phyloP scores from a whole-genome alignment of 192 early-diverging fungal species.

The Diversispora eburnea region DNA sequence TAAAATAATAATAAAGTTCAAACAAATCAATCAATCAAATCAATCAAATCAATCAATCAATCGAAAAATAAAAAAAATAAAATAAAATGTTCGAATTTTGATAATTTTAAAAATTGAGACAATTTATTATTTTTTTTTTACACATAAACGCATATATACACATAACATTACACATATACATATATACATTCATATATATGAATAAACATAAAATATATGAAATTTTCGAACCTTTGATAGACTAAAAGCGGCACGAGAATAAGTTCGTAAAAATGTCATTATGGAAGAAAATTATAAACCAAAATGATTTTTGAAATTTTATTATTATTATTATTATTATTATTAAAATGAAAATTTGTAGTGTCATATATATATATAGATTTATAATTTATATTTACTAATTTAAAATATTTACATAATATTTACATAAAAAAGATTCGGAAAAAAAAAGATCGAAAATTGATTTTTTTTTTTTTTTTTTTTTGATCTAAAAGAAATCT shows the following conservation, averaged over 20 bases:
- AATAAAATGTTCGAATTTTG: neutral
- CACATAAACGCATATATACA: neutral
- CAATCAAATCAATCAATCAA: neutral
- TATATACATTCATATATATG: neutral
- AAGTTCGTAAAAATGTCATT: neutral
- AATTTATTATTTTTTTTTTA: no score
- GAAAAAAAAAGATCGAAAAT: no score
- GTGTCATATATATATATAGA: no score
- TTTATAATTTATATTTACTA: no score
- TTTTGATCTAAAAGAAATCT: no score
- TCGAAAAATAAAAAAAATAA: conserved; percentile 5
- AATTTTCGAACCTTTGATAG: neutral
- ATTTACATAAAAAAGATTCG: no score
- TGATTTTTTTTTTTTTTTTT: no score
- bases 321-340: no score
- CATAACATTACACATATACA: neutral
- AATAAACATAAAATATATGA: neutral
- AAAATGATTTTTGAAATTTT: no score
- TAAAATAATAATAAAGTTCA: no score
- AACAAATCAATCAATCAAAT: neutral
- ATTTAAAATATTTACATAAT: no score
- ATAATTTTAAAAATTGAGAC: neutral
- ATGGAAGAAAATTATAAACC: neutral
- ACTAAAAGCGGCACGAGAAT: conserved; percentile 2
- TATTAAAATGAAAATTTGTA: no score